Base-by-base conservation (phyloP, 768 basidiomycete species). In the Paxillus ammoniavirescens region DNA sequence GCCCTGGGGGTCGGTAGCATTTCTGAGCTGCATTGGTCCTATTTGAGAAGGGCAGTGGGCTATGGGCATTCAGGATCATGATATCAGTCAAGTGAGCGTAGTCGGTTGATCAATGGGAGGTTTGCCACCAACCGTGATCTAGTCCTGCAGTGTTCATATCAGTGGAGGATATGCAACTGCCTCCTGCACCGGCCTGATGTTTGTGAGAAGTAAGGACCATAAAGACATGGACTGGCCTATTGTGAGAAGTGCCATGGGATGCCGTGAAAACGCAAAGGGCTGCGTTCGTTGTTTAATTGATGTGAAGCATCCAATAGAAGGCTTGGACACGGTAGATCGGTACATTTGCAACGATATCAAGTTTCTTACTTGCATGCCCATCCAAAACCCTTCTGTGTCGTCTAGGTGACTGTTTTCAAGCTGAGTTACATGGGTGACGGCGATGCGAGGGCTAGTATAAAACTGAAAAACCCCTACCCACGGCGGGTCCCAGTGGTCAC, bases 381-480 rank as follows among this genome's bases (percentile, higher is more conserved):
- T 18, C 49, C 51, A 36, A 31, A 43, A 26, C 26, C 26, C 26
- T 26, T 56, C 46, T 50, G 44, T 52, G 68, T 70, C 58, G 57
- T 57, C 65, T 58, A 65, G 66, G 55, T 59, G 67, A 69, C 42
- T 47, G 51, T 49, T 53, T 58, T 58, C 40, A 41, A 38, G 50
- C 42, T 59, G 58, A 53, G 51, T 48, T 58, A 38, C 31, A 43
- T 40, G 36, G 43, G 45, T 18, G 18, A 26, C 14, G 23, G 33
- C 42, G 40, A 47, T 37, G 30, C 55, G 45, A 38, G 31, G 40
- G 47, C 35, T 36, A 54, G 53, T 69, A 67, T 67, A 67, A 67
- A 69, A 47, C 17, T 26, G 51, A 17, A 26, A 26, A 4, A 4
- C 26, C 21, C 21, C 21, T 26, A 26, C 26, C 26, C 26, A 18